Percentiles rank a stretch among this genome's conserved stretches.
Conservation (phyloP, 306 rosid species). For the Hippophae rhamnoides region DNA sequence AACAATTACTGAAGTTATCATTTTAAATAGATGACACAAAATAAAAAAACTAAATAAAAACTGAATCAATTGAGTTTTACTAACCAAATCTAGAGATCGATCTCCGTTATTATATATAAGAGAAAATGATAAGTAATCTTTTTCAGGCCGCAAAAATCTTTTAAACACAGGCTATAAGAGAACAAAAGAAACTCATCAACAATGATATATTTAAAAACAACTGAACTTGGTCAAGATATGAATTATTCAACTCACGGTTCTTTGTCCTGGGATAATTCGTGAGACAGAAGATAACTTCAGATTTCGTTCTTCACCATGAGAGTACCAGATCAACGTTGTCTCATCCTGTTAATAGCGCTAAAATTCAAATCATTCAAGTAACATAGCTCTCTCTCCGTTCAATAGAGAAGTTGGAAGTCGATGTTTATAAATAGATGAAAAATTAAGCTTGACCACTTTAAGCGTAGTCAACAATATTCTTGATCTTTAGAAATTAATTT, state of each 20-base stretch:
- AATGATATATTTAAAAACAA: neutral
- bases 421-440: neutral
- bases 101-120: conserved; percentile 67
- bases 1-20: conserved; percentile 8
- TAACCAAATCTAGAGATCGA: conserved; percentile 87
- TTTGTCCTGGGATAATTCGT: conserved; percentile 71
- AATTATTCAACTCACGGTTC: conserved; percentile 72
- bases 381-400: conserved; percentile 6
- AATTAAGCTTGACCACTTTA: too few relatives aligned
- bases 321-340: conserved; percentile 68
- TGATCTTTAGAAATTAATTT: too few relatives aligned
- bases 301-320: conserved; percentile 63
- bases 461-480: too few relatives aligned
- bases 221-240: conserved; percentile 2
- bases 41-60: conserved; percentile 3
- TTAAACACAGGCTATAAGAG: conserved; percentile 72
- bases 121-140: conserved; percentile 84
- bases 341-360: conserved; percentile 63
- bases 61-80: conserved; percentile 19
- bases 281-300: conserved; percentile 51
- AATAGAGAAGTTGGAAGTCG: conserved; percentile 5
- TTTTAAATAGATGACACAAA: conserved; percentile 6
- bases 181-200: conserved; percentile 9
- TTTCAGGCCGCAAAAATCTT: conserved; percentile 88
- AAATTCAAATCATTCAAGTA: conserved; percentile 32